These are phyloP conservation scores for Thelephora ganbajun DNA, from an alignment of 768 basidiomycete species.

Conservation along the genomic window DNA sequence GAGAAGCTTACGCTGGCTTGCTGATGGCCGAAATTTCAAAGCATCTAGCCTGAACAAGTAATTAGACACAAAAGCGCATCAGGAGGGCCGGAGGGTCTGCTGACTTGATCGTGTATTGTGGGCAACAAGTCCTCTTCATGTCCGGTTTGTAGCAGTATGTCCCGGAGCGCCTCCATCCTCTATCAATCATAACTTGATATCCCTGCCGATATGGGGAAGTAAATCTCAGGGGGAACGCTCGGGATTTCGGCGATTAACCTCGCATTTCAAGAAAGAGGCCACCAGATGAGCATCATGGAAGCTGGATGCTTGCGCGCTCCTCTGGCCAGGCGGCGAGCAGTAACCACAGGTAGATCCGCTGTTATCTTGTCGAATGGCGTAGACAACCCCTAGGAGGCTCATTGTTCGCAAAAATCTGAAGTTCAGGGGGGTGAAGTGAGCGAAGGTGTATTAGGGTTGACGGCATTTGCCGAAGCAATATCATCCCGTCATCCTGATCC, in stretches of 20 bases:
- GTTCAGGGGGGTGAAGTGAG: background rate
- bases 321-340: conserved; percentile 40
- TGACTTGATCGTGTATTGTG: conserved; percentile 88
- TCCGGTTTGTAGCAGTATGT: conserved; percentile 83
- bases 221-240: background rate
- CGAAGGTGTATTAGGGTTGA: too few species aligned
- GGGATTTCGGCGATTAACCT: conserved; percentile 20
- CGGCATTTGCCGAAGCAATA: too few species aligned
- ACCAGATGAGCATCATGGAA: conserved; percentile 33
- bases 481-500: too few species aligned
- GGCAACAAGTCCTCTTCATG: conserved; percentile 72
- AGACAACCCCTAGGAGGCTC: background rate
- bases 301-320: conserved; percentile 27
- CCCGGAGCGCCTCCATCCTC: conserved; percentile 78
- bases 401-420: background rate
- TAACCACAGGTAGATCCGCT: conserved; percentile 46
- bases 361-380: conserved; percentile 2
- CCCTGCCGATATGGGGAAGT: conserved; percentile 24
- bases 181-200: conserved; percentile 74
- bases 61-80: background rate
- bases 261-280: conserved; percentile 38
- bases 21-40: conserved; percentile 48
- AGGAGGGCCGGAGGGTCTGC: conserved; percentile 7
- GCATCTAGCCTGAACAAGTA: conserved; percentile 45
- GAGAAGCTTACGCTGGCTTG: conserved; percentile 61